A percentile compares a stretch with the other conserved stretches of the same genome.
These are phyloP conservation scores for Dioszegia crocea DNA, from an alignment of 768 basidiomycete species.

Conservation along the genomic window DNA sequence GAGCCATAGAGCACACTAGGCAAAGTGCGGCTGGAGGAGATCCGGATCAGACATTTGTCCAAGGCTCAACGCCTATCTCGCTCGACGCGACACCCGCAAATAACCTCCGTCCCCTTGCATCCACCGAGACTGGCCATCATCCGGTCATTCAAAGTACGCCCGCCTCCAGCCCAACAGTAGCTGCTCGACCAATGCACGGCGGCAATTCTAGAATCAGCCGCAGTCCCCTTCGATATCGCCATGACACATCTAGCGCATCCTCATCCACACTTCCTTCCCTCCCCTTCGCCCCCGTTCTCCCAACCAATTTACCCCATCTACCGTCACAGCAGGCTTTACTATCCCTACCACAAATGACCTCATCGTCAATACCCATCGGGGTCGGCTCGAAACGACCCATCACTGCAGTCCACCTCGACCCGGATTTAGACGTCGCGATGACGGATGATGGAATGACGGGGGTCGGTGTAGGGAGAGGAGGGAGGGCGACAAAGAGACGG, in stretches of 20 bases:
- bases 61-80: neutral
- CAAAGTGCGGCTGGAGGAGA: neutral
- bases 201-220: neutral
- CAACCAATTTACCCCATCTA: neutral
- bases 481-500: slow-evolving; percentile 25
- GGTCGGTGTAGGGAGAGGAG: neutral
- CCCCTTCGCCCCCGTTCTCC: slow-evolving; percentile 1
- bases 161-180: neutral
- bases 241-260: neutral
- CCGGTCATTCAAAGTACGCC: neutral
- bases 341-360: neutral
- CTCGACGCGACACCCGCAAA: neutral
- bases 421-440: slow-evolving; percentile 1
- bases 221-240: neutral
- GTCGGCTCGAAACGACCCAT: slow-evolving; percentile 1
- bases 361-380: neutral
- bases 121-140: too few relatives aligned
- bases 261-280: neutral
- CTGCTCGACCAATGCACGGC: neutral
- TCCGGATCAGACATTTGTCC: slow-evolving; percentile 5
- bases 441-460: neutral
- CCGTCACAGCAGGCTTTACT: neutral
- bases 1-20: too few relatives aligned
- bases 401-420: neutral
- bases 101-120: neutral